Evolutionary conservation across 805 yeast species (phyloP).

Genomic region (Clavispora asparagi): DNA sequence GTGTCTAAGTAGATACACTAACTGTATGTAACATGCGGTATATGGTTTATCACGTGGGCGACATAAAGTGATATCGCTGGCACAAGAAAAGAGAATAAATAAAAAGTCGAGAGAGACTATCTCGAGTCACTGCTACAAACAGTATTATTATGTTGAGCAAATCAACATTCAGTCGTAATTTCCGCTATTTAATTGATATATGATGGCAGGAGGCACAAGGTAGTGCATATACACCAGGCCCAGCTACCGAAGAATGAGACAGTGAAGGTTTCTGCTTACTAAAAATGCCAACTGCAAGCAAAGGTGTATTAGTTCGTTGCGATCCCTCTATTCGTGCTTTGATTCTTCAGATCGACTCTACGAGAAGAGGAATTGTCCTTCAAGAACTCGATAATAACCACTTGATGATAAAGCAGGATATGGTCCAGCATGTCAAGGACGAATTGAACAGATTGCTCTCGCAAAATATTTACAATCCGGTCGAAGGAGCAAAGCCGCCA

Average conservation of each 20-base stretch:
- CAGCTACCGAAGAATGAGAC: background rate
- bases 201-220: no score
- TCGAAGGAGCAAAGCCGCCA: slow-evolving; percentile 45
- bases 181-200: no score
- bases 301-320: slow-evolving; percentile 46
- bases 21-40: background rate
- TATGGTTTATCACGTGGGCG: background rate
- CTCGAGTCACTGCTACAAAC: no score
- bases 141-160: no score
- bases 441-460: slow-evolving; percentile 75
- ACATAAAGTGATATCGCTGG: no score
- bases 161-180: no score
- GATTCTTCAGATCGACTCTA: slow-evolving; percentile 75
- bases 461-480: slow-evolving; percentile 79
- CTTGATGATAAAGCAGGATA: slow-evolving; percentile 70
- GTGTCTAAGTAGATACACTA: background rate
- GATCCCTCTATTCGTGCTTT: slow-evolving; percentile 92
- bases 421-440: slow-evolving; percentile 67
- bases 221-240: background rate
- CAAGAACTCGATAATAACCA: slow-evolving; percentile 92
- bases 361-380: slow-evolving; percentile 59
- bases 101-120: no score
- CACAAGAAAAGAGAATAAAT: no score
- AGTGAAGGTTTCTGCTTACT: background rate
- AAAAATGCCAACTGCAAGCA: slow-evolving; percentile 38